Evolutionary conservation across 805 yeast genomes (phyloP).

Genomic region (Saturnispora bothae): DNA sequence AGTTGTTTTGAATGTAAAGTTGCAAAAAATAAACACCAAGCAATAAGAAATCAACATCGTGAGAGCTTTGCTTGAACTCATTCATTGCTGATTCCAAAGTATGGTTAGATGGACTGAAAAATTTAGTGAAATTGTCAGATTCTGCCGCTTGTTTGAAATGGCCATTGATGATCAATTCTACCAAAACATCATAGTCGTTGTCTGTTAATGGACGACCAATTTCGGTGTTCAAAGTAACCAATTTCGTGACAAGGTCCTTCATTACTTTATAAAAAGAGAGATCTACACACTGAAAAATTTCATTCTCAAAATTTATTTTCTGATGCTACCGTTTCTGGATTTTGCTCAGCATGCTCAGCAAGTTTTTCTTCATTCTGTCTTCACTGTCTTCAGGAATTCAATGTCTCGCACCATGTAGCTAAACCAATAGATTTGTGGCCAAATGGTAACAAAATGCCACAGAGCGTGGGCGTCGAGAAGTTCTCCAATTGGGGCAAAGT

Average conservation of each 20-base stretch:
- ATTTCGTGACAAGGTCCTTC: conserved; percentile 4
- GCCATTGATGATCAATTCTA: conserved; percentile 6
- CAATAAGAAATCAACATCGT: conserved; percentile 14
- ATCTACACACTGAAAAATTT: too few relatives aligned
- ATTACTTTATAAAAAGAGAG: too few relatives aligned
- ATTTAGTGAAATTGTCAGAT: conserved; percentile 15
- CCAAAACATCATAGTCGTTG: not conserved
- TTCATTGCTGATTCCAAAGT: not conserved
- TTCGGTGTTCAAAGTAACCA: conserved; percentile 1
- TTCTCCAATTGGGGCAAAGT: conserved; percentile 64
- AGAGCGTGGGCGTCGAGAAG: conserved; percentile 84
- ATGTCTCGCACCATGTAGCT: conserved; percentile 43
- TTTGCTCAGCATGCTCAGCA: too few relatives aligned
- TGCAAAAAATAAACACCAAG: conserved; percentile 55
- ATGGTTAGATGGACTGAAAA: not conserved
- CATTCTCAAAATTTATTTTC: not conserved
- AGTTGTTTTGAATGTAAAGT: conserved; percentile 63
- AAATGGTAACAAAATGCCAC: conserved; percentile 85
- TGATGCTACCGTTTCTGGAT: too few relatives aligned
- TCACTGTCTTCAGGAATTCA: conserved; percentile 22
- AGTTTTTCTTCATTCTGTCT: conserved; percentile 15
- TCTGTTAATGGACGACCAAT: conserved; percentile 6
- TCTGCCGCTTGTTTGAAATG: conserved; percentile 5
- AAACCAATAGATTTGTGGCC: conserved; percentile 73
- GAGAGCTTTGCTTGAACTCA: not conserved